phyloP scores from a whole-genome alignment of 441 rosid genomes.

The Corymbia citriodora region DNA sequence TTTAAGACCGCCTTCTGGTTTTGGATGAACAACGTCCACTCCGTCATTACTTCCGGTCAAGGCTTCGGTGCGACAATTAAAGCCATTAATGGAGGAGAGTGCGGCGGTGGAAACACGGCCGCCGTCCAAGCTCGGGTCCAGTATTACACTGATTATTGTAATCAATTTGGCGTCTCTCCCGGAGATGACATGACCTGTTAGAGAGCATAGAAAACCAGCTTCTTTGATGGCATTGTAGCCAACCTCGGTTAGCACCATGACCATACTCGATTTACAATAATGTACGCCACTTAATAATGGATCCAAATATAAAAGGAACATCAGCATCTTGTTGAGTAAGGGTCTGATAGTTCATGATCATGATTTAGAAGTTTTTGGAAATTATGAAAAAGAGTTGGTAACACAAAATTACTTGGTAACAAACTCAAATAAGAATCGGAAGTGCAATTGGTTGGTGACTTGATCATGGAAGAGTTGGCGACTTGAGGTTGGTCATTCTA shows the following conservation, averaged over 20 bases:
- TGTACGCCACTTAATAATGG: neutral
- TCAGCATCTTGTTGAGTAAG: neutral
- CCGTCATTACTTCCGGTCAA: slow-evolving; percentile 24
- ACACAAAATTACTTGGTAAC: neutral
- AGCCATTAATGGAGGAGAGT: slow-evolving; percentile 56
- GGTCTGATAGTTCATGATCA: neutral
- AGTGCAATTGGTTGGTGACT: neutral
- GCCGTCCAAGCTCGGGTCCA: slow-evolving; percentile 35
- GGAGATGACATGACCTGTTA: slow-evolving; percentile 50
- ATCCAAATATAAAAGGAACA: neutral
- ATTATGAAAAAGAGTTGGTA: neutral
- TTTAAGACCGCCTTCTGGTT: slow-evolving; percentile 64
- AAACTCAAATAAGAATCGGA: neutral
- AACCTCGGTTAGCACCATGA: neutral
- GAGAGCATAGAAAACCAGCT: neutral
- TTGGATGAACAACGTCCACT: slow-evolving; percentile 47
- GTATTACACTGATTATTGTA: slow-evolving; percentile 47
- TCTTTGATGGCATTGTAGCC: neutral
- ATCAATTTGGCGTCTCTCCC: slow-evolving; percentile 47
- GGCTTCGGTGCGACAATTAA: slow-evolving; percentile 68
- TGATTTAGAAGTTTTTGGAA: neutral
- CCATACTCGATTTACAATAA: neutral
- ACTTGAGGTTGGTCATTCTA: neutral
- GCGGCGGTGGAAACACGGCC: slow-evolving; percentile 39
- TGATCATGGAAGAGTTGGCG: neutral